Evolutionary conservation across 2,329 filamentous ascomycete genomes (phyloP), one percentile per base, ranked within the genome.

Genomic region (Epichloe coenophiala): DNA sequence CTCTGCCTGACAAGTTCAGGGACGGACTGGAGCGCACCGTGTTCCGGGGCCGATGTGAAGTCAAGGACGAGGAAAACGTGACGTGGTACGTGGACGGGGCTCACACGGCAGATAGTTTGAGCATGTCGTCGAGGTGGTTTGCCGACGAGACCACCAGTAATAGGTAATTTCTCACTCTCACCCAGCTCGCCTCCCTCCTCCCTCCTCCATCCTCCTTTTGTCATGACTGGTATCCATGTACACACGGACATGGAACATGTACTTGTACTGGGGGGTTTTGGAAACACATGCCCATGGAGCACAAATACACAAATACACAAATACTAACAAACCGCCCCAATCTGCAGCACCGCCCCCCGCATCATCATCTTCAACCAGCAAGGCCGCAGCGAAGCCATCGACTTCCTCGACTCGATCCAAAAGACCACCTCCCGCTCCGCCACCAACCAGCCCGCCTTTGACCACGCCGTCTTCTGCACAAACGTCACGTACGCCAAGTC

Each of bases 31-130:
- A 91, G 62, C 69, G 79, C 57, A 84, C 88, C 2, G 78, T 81
- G 3, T 86, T 89, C 71, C 78, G 88, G 40, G 93, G 91, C 4
- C 77, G 93, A 44, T 96, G 90, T 61, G 79, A 84, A 56, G 68
- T 75, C 40, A 79, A 76, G 58, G 57, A 66, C 3, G 76, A 80
- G 54, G 72, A 71, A 3, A 60, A 61, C 2, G 71, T 95, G 5
- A 75, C 74, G 15, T 98, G 91, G 90, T 85, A 90, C 61, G 78
- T 98, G 19, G 93, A 98, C 62, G 90, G 93, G 8, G 93, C 89
- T 2, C 93, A 98, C 66, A 98, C 91, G 0, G 74, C 85, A 3
- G 91, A 97, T 62, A 96, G 89, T 63, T 83, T 98, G 50, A 79
- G 84, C 55, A 77, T 88, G 56, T 88, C 88, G 4, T 83, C 83